Evolutionary conservation across 345 rosid species (phyloP).

Genomic region (Eucalyptus erythrocorys): DNA sequence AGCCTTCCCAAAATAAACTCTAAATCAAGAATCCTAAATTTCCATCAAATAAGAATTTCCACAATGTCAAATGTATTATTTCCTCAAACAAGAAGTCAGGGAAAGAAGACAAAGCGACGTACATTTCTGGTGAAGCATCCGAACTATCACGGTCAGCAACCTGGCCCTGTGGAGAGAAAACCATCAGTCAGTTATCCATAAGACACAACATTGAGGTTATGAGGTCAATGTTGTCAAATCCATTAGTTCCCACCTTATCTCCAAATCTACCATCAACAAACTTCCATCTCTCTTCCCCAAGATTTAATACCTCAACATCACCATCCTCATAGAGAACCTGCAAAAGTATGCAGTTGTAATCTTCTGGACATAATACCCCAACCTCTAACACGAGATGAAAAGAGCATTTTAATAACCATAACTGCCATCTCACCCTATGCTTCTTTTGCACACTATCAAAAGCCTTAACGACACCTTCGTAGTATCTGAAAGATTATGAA

Average conservation of each 20-base stretch:
- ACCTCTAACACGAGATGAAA: background rate
- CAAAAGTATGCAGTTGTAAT: background rate
- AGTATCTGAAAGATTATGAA: constrained; percentile 43
- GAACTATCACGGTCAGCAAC: constrained; percentile 22
- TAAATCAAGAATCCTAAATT: background rate
- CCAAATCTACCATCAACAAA: constrained; percentile 19
- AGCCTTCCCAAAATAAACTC: background rate
- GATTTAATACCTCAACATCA: constrained; percentile 49
- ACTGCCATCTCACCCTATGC: constrained; percentile 51
- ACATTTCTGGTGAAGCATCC: constrained; percentile 39
- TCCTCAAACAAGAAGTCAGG: background rate
- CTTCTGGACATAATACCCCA: background rate
- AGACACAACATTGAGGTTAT: background rate
- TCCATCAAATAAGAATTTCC: background rate
- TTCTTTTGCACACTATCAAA: constrained; percentile 46
- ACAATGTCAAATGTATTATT: background rate
- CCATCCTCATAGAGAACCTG: constrained; percentile 82
- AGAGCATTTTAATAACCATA: background rate
- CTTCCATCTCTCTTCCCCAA: constrained; percentile 55
- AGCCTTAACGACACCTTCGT: constrained; percentile 46
- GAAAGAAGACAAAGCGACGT: constrained; percentile 2
- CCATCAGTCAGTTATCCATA: background rate
- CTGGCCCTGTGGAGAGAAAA: constrained; percentile 35
- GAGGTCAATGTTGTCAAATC: background rate
- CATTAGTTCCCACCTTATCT: constrained; percentile 29